A percentile compares a stretch with the other conserved stretches of the same genome.
Evolutionary conservation across 805 yeast genomes (phyloP).

Genomic region (Kazachstania viticola): DNA sequence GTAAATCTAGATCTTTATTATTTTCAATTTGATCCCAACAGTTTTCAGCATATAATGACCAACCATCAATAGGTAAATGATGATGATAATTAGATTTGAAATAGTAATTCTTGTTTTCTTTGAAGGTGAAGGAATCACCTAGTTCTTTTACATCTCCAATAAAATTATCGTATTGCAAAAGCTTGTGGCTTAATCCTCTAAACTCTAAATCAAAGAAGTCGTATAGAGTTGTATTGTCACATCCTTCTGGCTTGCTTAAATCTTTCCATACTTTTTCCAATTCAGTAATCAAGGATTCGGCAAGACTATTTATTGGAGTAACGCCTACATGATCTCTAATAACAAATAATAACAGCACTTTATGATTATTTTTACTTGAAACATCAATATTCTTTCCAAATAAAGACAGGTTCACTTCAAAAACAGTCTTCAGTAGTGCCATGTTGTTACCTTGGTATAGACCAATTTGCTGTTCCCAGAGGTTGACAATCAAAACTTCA

Average conservation of each 20-base stretch:
- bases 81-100: constrained; percentile 72
- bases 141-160: constrained; percentile 41
- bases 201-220: constrained; percentile 84
- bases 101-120: constrained; percentile 22
- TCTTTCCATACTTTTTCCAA: constrained; percentile 67
- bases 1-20: constrained; percentile 89
- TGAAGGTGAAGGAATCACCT: constrained; percentile 47
- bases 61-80: constrained; percentile 85
- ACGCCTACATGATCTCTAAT: constrained; percentile 85
- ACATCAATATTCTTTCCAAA: constrained; percentile 47
- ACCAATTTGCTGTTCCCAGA: constrained; percentile 97
- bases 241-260: constrained; percentile 60
- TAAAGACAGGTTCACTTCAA: constrained; percentile 83
- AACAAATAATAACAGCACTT: constrained; percentile 69
- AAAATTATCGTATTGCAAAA: constrained; percentile 55
- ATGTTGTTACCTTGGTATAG: constrained; percentile 95
- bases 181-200: constrained; percentile 73
- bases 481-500: constrained; percentile 79
- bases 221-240: constrained; percentile 34
- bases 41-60: constrained; percentile 82
- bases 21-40: constrained; percentile 92
- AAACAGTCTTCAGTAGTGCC: constrained; percentile 90
- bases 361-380: constrained; percentile 30
- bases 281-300: constrained; percentile 59
- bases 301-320: constrained; percentile 66